These are phyloP conservation scores for Baudoinia panamericana DNA, from an alignment of 495 filamentous ascomycete species.

Conservation along the genomic window DNA sequence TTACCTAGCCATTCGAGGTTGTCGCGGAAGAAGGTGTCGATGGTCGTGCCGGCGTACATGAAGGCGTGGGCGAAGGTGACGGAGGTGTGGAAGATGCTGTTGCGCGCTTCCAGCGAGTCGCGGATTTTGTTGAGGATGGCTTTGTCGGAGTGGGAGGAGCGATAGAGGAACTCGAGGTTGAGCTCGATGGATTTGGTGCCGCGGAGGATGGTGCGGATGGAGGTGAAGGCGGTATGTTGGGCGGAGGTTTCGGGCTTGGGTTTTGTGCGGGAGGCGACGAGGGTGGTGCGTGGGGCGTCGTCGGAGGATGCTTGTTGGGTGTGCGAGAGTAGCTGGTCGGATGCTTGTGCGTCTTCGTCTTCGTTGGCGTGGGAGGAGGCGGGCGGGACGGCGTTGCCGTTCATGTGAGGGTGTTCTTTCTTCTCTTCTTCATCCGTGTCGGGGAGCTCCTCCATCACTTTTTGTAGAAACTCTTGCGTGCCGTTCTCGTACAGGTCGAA, in stretches of 20 bases:
- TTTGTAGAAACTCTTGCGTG: constrained; percentile 89
- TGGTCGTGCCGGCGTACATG: constrained; percentile 98
- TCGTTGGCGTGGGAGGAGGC: constrained; percentile 21
- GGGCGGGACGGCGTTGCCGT: constrained; percentile 22
- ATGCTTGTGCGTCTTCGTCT: constrained; percentile 34
- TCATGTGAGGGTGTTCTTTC: constrained; percentile 30
- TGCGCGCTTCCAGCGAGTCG: constrained; percentile 86
- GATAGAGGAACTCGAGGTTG: constrained; percentile 89
- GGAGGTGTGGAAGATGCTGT: constrained; percentile 96
- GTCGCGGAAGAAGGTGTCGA: constrained; percentile 93
- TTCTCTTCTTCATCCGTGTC: constrained; percentile 35
- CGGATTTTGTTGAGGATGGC: constrained; percentile 89
- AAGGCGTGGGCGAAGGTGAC: constrained; percentile 97
- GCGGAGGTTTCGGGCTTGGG: constrained; percentile 22
- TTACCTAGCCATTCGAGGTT: constrained; percentile 98
- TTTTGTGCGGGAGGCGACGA: constrained; percentile 27
- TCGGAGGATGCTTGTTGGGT: constrained; percentile 16
- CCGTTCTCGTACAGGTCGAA: constrained; percentile 98
- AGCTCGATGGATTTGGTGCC: constrained; percentile 86
- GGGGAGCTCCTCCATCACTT: constrained; percentile 71
- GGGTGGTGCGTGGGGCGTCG: constrained; percentile 20
- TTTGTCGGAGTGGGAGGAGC: constrained; percentile 79
- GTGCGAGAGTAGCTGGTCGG: constrained; percentile 27
- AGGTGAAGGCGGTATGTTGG: constrained; percentile 51
- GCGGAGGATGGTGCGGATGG: constrained; percentile 73